A percentile compares a stretch with the other conserved stretches of the same genome.
Conservation (phyloP, 345 rosid species). For the Durio zibethinus region DNA sequence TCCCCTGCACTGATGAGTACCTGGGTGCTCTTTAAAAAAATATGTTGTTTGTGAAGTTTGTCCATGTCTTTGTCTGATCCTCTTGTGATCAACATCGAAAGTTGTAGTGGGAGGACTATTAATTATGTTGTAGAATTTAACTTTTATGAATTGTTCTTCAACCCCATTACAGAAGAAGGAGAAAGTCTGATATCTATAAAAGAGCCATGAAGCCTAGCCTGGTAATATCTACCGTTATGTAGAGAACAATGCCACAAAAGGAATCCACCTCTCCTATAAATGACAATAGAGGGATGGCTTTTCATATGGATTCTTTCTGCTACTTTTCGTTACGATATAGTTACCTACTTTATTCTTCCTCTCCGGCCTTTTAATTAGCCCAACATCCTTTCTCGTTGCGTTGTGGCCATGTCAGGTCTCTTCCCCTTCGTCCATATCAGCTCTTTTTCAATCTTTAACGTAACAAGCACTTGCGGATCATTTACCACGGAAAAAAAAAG, state of each 20-base stretch:
- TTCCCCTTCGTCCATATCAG: neutral
- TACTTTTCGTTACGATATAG: conserved; percentile 14
- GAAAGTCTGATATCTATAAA: no score
- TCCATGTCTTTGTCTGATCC: neutral
- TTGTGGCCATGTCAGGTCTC: conserved; percentile 9
- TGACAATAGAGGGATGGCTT: conserved; percentile 15
- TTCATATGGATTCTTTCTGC: conserved; percentile 28
- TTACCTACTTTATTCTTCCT: conserved; percentile 32
- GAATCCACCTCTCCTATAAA: conserved; percentile 27
- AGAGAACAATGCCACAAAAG: conserved; percentile 3
- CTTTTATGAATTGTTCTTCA: conserved; percentile 15
- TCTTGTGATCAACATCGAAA: neutral
- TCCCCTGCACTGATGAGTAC: neutral
- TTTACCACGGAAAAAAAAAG: no score
- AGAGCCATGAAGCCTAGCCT: no score
- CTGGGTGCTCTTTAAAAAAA: neutral
- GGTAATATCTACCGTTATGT: conserved; percentile 10
- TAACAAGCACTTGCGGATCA: no score
- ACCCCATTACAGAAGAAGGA: conserved; percentile 2
- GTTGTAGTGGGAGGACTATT: conserved; percentile 2
- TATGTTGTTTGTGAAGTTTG: neutral
- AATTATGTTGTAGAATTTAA: conserved; percentile 13
- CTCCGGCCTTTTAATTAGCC: conserved; percentile 24
- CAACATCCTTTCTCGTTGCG: conserved; percentile 9
- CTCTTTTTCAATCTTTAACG: no score